Percentiles rank a stretch among this genome's conserved stretches.
Conservation (phyloP, 2,329 filamentous ascomycete genomes). For the Aspergillus floridensis region DNA sequence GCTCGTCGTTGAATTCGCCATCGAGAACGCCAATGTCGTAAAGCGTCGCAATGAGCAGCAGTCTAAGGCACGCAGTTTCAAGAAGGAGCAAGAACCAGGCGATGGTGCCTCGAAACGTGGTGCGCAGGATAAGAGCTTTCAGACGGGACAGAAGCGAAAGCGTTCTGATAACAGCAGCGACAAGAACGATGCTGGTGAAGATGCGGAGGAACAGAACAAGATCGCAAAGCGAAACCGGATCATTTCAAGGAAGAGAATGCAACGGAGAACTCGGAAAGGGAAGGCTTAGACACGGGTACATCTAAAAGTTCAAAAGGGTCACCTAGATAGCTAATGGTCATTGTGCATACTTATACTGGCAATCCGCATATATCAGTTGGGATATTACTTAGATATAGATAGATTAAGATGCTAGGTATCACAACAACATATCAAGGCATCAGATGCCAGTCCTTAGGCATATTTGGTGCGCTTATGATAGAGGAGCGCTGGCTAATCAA, state of each 20-base stretch:
- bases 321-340: constrained; percentile 10
- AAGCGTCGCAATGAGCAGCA: constrained; percentile 58
- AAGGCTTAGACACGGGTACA: constrained; percentile 22
- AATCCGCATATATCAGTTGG: background rate
- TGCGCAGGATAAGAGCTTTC: constrained; percentile 7
- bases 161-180: constrained; percentile 25
- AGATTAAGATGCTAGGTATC: background rate
- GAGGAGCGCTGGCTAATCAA: background rate
- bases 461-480: constrained; percentile 6
- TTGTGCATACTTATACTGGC: constrained; percentile 1
- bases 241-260: constrained; percentile 79
- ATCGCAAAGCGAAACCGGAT: constrained; percentile 68
- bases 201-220: constrained; percentile 50
- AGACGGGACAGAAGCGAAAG: constrained; percentile 33
- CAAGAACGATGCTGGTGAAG: constrained; percentile 21
- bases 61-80: constrained; percentile 25
- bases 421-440: background rate
- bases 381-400: background rate
- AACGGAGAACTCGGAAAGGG: constrained; percentile 62
- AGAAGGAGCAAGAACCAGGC: constrained; percentile 14
- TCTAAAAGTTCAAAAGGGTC: constrained; percentile 9
- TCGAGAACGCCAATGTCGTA: constrained; percentile 97
- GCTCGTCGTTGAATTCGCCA: constrained; percentile 93
- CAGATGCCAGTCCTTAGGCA: background rate
- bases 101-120: constrained; percentile 22